Conservation (phyloP, 305 asterid species). For the Stenogyne calaminthoides region DNA sequence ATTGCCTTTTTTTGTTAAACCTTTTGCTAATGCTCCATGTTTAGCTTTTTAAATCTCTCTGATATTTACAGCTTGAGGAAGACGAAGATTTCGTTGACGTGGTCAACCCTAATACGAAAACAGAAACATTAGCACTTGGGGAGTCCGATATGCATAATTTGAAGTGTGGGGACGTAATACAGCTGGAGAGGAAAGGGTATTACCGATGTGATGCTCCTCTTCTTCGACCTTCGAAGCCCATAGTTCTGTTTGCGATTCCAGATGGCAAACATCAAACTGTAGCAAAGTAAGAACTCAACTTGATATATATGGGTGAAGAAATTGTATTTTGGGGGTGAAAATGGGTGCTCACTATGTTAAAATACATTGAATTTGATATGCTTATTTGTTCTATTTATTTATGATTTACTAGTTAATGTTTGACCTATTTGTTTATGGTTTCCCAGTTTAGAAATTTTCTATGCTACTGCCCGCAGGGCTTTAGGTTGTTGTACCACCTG, state of each 20-base stretch:
- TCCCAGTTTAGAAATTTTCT: too few relatives aligned
- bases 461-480: too few relatives aligned
- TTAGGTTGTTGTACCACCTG: too few relatives aligned
- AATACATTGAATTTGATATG: background rate
- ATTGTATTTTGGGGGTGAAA: background rate
- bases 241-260: slow-evolving; percentile 78
- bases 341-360: background rate
- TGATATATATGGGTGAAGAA: slow-evolving; percentile 8
- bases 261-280: slow-evolving; percentile 87
- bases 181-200: slow-evolving; percentile 92
- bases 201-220: slow-evolving; percentile 86
- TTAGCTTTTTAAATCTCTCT: slow-evolving; percentile 13
- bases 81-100: slow-evolving; percentile 75
- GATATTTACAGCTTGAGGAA: slow-evolving; percentile 75
- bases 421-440: background rate
- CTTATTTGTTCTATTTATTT: background rate
- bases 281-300: slow-evolving; percentile 34
- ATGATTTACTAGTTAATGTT: background rate
- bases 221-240: slow-evolving; percentile 60
- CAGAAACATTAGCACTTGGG: slow-evolving; percentile 74
- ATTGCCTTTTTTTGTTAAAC: too few relatives aligned
- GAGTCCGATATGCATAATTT: slow-evolving; percentile 82
- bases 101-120: slow-evolving; percentile 72
- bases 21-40: background rate
- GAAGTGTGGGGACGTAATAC: slow-evolving; percentile 78